These are phyloP conservation scores for Pestalotiopsis sp. DNA, from an alignment of 2,329 filamentous ascomycete species.

Conservation along the genomic window DNA sequence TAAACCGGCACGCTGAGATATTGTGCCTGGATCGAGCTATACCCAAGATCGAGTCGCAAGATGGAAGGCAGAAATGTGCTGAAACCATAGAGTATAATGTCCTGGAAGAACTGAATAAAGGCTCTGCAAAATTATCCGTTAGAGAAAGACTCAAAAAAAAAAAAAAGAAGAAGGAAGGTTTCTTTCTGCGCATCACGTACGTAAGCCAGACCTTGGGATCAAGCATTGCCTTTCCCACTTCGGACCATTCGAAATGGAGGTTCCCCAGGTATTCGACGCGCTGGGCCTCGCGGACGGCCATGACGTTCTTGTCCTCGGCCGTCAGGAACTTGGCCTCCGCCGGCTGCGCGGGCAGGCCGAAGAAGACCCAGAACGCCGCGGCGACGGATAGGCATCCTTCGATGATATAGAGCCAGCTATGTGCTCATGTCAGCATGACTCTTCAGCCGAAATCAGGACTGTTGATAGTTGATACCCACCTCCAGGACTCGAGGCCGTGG, in stretches of 20 bases:
- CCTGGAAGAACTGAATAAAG: conserved; percentile 61
- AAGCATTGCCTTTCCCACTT: conserved; percentile 56
- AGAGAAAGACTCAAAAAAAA: not conserved
- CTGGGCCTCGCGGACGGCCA: conserved; percentile 47
- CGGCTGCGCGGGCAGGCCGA: conserved; percentile 60
- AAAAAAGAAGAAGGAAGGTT: not conserved
- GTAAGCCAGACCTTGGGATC: conserved; percentile 63
- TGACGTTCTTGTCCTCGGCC: conserved; percentile 45
- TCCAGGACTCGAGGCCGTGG: conserved; percentile 61
- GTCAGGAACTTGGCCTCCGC: conserved; percentile 61
- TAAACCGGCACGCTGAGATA: conserved; percentile 72
- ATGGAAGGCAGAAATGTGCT: conserved; percentile 71
- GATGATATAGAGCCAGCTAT: conserved; percentile 53
- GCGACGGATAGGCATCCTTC: conserved; percentile 59
- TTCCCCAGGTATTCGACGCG: conserved; percentile 29
- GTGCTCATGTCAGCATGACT: not conserved
- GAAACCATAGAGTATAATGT: conserved; percentile 70
- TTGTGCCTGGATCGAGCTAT: conserved; percentile 60
- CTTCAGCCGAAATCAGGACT: not conserved
- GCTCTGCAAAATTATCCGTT: conserved; percentile 49
- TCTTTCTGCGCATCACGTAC: not conserved
- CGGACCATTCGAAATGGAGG: conserved; percentile 42
- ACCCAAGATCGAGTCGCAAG: conserved; percentile 55
- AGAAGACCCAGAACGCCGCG: conserved; percentile 56
- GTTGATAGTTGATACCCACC: conserved; percentile 46